These are phyloP conservation scores for Pseudogymnoascus sp. DNA, from an alignment of 2,329 filamentous ascomycete genomes.

Conservation along the genomic window DNA sequence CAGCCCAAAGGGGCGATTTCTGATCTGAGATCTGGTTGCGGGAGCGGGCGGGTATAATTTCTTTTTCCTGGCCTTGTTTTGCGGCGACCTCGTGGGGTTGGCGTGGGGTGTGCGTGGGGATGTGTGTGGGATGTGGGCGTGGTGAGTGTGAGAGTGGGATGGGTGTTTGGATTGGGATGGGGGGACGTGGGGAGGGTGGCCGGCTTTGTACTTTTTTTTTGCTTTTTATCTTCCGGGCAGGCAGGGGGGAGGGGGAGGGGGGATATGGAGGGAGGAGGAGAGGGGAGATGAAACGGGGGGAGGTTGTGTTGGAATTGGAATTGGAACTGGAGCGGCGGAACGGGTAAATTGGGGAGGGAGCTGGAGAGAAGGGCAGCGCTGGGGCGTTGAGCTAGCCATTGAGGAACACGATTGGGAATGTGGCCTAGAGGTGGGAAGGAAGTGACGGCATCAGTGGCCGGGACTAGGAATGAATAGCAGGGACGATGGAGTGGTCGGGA, in stretches of 20 bases:
- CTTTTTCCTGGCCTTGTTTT: conserved; percentile 4
- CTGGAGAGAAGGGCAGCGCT: not conserved
- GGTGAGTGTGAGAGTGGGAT: conserved; percentile 1
- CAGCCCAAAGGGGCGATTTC: conserved; percentile 2
- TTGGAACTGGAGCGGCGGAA: not conserved
- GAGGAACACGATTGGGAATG: not conserved
- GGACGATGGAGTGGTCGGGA: not conserved
- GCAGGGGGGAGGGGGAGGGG: not conserved
- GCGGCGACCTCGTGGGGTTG: not conserved
- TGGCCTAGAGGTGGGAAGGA: not conserved
- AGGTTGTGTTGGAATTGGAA: not conserved
- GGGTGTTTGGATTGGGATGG: not conserved
- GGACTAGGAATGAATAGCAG: not conserved
- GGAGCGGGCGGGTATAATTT: conserved; percentile 6
- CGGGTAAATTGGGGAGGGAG: not conserved
- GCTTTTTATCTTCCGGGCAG: not conserved
- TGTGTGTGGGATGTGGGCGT: conserved; percentile 1
- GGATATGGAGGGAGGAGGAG: not conserved
- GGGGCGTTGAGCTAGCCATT: not conserved
- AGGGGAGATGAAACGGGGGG: not conserved
- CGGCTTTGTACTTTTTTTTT: conserved; percentile 3
- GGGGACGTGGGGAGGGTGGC: conserved; percentile 3
- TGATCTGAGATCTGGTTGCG: conserved; percentile 1
- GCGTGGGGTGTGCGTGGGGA: conserved; percentile 2
- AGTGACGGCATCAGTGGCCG: not conserved